phyloP scores from a whole-genome alignment of 2,329 filamentous ascomycete species.

The Colletotrichum costaricense region DNA sequence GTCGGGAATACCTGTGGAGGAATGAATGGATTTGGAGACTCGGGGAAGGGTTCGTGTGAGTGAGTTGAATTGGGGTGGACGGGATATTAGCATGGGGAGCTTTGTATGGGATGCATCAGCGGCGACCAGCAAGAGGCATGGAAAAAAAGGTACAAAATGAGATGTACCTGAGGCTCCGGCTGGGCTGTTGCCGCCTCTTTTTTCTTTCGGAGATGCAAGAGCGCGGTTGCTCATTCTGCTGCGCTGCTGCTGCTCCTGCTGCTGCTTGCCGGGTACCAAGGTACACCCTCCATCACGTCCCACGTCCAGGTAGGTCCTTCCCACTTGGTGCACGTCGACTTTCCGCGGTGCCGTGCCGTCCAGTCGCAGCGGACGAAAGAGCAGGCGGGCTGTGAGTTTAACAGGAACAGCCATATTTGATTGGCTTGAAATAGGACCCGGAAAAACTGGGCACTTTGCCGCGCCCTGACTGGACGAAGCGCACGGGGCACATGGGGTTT shows the following conservation, averaged over 20 bases:
- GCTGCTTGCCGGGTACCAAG: neutral
- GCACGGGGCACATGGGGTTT: neutral
- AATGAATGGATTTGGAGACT: slow-evolving; percentile 30
- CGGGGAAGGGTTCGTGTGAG: slow-evolving; percentile 23
- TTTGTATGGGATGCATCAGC: slow-evolving; percentile 20
- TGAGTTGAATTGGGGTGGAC: slow-evolving; percentile 29
- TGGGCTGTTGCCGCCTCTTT: neutral
- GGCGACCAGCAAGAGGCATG: neutral
- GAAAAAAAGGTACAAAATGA: slow-evolving; percentile 9
- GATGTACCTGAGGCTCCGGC: slow-evolving; percentile 21
- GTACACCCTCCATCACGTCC: neutral
- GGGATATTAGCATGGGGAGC: slow-evolving; percentile 24
- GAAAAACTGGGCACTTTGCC: slow-evolving; percentile 11
- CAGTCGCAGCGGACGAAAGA: slow-evolving; percentile 14
- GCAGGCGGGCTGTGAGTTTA: slow-evolving; percentile 16
- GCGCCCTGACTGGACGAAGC: slow-evolving; percentile 23
- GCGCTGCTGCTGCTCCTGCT: neutral
- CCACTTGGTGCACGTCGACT: neutral
- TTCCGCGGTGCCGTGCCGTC: slow-evolving; percentile 9
- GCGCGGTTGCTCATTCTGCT: neutral
- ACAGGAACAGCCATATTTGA: neutral
- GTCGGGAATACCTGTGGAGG: slow-evolving; percentile 11
- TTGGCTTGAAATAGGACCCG: slow-evolving; percentile 9
- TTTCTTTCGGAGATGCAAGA: neutral
- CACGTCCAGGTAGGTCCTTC: neutral